Conservation (phyloP, 2,329 filamentous ascomycete species). For the Fusarium phyllophilum region DNA sequence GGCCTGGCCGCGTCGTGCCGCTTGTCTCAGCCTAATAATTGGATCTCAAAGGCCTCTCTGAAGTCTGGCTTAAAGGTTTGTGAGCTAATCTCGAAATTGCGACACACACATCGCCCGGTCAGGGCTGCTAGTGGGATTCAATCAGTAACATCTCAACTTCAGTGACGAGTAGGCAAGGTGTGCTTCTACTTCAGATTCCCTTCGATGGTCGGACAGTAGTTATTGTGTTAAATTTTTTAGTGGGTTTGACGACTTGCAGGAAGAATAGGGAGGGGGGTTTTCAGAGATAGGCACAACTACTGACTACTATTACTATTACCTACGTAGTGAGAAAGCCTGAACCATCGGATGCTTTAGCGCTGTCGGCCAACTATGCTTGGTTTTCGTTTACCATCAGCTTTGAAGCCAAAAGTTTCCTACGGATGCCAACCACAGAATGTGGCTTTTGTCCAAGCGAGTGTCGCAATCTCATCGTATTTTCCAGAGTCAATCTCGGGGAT, state of each 20-base stretch:
- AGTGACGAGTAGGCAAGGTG: background rate
- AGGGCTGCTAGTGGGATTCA: conserved; percentile 12
- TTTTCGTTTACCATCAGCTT: conserved; percentile 20
- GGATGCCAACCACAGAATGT: conserved; percentile 31
- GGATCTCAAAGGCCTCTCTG: conserved; percentile 32
- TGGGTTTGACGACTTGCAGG: conserved; percentile 8
- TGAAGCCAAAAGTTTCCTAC: conserved; percentile 28
- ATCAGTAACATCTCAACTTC: conserved; percentile 7
- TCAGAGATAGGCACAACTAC: conserved; percentile 31
- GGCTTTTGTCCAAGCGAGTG: conserved; percentile 28
- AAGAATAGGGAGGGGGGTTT: conserved; percentile 31
- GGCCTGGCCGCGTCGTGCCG: conserved; percentile 38
- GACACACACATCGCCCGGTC: conserved; percentile 6
- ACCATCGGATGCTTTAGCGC: conserved; percentile 39
- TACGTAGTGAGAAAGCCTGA: conserved; percentile 26
- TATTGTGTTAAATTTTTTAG: conserved; percentile 11
- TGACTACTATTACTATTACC: conserved; percentile 17
- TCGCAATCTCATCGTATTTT: conserved; percentile 30
- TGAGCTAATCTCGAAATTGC: conserved; percentile 31
- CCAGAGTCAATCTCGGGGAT: conserved; percentile 26
- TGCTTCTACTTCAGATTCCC: background rate
- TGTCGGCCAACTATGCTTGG: conserved; percentile 14
- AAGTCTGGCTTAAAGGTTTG: conserved; percentile 37
- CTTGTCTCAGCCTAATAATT: conserved; percentile 43
- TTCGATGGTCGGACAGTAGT: background rate